Conservation (phyloP, 495 filamentous ascomycete genomes). For the Schizothecium vesticola region DNA sequence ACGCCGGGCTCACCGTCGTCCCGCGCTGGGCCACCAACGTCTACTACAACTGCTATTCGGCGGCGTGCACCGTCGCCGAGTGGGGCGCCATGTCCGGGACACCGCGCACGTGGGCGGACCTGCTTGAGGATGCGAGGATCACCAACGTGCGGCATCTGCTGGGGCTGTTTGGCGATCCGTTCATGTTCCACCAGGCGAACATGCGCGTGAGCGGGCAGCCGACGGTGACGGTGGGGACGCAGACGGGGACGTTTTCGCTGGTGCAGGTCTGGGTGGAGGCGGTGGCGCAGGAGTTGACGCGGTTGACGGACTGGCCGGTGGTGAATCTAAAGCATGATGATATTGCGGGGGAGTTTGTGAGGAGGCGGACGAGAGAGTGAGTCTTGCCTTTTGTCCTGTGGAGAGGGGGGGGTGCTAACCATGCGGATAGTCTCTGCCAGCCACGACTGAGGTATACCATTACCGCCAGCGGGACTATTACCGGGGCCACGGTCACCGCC, state of each 20-base stretch:
- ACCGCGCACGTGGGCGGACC: constrained; percentile 39
- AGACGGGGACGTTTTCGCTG: constrained; percentile 43
- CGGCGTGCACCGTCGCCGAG: constrained; percentile 48
- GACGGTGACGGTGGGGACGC: constrained; percentile 47
- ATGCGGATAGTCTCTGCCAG: constrained; percentile 31
- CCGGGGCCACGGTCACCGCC: constrained; percentile 44
- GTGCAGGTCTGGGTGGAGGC: constrained; percentile 55
- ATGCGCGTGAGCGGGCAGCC: constrained; percentile 43
- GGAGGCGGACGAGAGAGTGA: constrained; percentile 45
- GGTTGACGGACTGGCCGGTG: constrained; percentile 51
- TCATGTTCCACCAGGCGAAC: constrained; percentile 53
- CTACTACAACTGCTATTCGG: constrained; percentile 56
- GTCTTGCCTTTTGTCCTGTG: background rate
- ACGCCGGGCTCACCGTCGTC: constrained; percentile 49
- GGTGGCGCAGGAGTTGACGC: constrained; percentile 46
- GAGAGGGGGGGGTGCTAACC: background rate
- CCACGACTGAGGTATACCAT: constrained; percentile 42
- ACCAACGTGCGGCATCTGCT: constrained; percentile 51
- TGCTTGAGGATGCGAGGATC: constrained; percentile 41
- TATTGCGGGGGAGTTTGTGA: constrained; percentile 45
- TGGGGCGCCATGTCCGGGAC: constrained; percentile 52
- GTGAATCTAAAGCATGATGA: constrained; percentile 49
- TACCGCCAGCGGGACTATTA: constrained; percentile 36
- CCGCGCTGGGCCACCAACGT: constrained; percentile 55
- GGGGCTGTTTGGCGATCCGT: constrained; percentile 44